phyloP scores from a whole-genome alignment of 108 stramenopile species.

The Skeletonema potamos region DNA sequence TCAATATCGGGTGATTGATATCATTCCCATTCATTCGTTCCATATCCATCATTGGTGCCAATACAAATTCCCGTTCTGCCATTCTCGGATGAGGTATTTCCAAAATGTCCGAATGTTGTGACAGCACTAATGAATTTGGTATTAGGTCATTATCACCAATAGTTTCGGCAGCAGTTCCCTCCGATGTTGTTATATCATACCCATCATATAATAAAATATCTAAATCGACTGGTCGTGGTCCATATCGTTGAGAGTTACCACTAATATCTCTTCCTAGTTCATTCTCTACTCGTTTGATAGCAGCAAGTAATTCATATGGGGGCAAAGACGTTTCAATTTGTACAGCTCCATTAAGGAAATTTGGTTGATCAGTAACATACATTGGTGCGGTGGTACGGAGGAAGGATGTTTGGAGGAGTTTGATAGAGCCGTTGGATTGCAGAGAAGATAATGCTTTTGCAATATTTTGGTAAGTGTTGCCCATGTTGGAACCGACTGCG shows the following conservation, averaged over 20 bases:
- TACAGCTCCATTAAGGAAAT: slow-evolving; percentile 87
- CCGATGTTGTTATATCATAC: slow-evolving; percentile 23
- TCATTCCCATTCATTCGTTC: slow-evolving; percentile 8
- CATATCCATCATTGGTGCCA: slow-evolving; percentile 88
- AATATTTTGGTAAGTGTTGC: slow-evolving; percentile 64
- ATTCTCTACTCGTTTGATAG: slow-evolving; percentile 67
- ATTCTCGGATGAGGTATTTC: slow-evolving; percentile 89
- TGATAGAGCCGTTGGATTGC: slow-evolving; percentile 14
- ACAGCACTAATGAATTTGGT: slow-evolving; percentile 34
- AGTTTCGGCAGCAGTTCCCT: slow-evolving; percentile 15
- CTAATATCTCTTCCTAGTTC: slow-evolving; percentile 66
- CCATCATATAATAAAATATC: slow-evolving; percentile 78
- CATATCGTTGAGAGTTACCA: slow-evolving; percentile 49
- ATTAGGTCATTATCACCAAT: not conserved
- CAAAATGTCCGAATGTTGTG: slow-evolving; percentile 33
- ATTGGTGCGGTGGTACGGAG: slow-evolving; percentile 79
- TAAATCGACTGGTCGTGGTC: slow-evolving; percentile 90
- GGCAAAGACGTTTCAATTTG: slow-evolving; percentile 63
- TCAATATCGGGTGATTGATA: slow-evolving; percentile 50
- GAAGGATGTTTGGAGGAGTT: slow-evolving; percentile 71
- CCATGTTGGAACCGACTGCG: slow-evolving; percentile 87
- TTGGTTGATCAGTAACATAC: slow-evolving; percentile 86
- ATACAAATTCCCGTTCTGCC: slow-evolving; percentile 90
- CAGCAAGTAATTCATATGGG: slow-evolving; percentile 56
- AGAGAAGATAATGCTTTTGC: slow-evolving; percentile 51